Evolutionary conservation across 2,329 filamentous ascomycete genomes (phyloP).

Genomic region (Botryotinia globosa): DNA sequence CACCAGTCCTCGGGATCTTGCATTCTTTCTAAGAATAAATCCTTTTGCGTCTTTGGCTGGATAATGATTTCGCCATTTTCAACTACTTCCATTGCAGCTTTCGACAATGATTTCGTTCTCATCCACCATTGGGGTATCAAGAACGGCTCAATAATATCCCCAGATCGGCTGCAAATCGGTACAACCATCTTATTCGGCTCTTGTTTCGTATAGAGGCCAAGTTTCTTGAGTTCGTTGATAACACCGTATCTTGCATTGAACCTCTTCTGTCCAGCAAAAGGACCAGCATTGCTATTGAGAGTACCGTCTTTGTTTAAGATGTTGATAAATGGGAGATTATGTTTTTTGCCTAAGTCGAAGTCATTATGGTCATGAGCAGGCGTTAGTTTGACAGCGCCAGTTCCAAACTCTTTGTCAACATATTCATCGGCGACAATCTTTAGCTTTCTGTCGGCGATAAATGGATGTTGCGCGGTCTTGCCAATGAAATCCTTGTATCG

Average conservation of each 20-base stretch:
- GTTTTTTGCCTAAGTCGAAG: neutral
- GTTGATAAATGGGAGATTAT: neutral
- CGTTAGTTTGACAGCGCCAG: neutral
- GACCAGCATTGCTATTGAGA: neutral
- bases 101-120: neutral
- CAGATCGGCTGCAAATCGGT: neutral
- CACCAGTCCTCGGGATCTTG: neutral
- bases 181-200: neutral
- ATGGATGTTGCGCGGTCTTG: neutral
- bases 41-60: neutral
- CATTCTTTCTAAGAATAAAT: neutral
- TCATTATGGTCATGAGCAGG: neutral
- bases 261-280: neutral
- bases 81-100: neutral
- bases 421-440: neutral
- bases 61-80: neutral
- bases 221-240: neutral
- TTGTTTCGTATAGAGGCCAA: neutral
- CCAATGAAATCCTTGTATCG: neutral
- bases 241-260: neutral
- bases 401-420: neutral
- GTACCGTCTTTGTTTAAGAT: neutral
- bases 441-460: neutral
- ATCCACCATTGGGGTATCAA: neutral
- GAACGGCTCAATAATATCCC: neutral